phyloP scores from a whole-genome alignment of 768 basidiomycete genomes.

The Mycena sanguinolenta region DNA sequence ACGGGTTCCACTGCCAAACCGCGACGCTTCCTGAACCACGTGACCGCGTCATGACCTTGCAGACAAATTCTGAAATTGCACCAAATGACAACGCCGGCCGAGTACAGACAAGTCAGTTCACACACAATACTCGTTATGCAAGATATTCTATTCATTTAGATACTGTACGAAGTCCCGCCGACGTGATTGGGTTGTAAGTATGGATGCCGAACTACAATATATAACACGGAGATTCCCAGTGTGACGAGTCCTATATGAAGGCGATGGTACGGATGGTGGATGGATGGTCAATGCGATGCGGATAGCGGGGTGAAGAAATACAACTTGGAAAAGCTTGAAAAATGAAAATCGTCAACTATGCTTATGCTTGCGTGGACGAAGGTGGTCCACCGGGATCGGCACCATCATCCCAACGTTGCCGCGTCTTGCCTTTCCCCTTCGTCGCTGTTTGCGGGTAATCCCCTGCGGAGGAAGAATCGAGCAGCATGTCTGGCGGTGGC shows the following conservation, averaged over 20 bases:
- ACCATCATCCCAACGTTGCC: slow-evolving; percentile 36
- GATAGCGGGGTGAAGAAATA: slow-evolving; percentile 13
- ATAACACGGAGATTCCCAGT: slow-evolving; percentile 29
- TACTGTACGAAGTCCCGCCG: slow-evolving; percentile 33
- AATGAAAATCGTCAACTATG: not conserved
- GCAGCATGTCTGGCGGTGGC: slow-evolving; percentile 41
- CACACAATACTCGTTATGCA: slow-evolving; percentile 1
- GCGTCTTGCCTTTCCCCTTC: slow-evolving; percentile 39
- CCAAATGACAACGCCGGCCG: too few species aligned
- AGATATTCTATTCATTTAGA: slow-evolving; percentile 31
- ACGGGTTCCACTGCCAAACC: too few species aligned
- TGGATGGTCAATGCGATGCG: slow-evolving; percentile 5
- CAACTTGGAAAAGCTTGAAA: not conserved
- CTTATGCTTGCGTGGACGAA: slow-evolving; percentile 14
- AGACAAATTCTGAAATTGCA: too few species aligned
- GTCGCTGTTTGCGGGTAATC: slow-evolving; percentile 36
- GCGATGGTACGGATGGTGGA: not conserved
- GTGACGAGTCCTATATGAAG: slow-evolving; percentile 14
- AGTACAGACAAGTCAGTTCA: not conserved
- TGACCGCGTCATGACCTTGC: slow-evolving; percentile 9
- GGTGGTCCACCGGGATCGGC: slow-evolving; percentile 32
- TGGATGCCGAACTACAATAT: slow-evolving; percentile 15
- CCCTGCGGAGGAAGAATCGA: slow-evolving; percentile 29
- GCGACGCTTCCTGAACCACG: not conserved
- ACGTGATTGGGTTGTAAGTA: slow-evolving; percentile 22